A percentile compares a stretch with the other conserved stretches of the same genome.
These are phyloP conservation scores for Verticillium nubilum DNA, from an alignment of 2,329 filamentous ascomycete species.

Conservation along the genomic window DNA sequence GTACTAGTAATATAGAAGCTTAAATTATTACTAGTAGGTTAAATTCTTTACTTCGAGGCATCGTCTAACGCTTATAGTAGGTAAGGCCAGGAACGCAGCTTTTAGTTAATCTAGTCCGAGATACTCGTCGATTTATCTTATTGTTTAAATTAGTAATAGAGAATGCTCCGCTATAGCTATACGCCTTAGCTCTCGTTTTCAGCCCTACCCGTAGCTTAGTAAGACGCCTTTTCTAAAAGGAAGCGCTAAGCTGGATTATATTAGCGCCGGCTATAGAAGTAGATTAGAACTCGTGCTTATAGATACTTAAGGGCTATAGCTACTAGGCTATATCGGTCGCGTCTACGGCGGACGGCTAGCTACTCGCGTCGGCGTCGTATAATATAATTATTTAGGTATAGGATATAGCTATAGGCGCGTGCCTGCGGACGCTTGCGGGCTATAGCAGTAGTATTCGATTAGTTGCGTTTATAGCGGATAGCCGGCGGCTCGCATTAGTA, in stretches of 20 bases:
- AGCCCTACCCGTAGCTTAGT: slow-evolving; percentile 18
- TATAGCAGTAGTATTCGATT: neutral
- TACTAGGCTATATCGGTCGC: slow-evolving; percentile 6
- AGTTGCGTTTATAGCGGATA: slow-evolving; percentile 14
- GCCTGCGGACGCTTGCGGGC: too few species aligned
- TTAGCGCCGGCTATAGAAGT: neutral
- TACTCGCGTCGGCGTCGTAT: neutral
- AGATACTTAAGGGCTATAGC: slow-evolving; percentile 13
- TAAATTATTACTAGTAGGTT: too few species aligned
- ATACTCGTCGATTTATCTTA: slow-evolving; percentile 23
- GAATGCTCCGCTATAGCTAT: slow-evolving; percentile 23
- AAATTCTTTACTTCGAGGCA: too few species aligned
- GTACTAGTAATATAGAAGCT: too few species aligned
- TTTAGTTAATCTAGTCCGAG: slow-evolving; percentile 10
- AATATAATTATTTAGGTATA: too few species aligned
- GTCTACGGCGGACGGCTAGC: slow-evolving; percentile 8
- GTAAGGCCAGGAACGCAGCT: too few species aligned
- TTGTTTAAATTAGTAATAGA: slow-evolving; percentile 19
- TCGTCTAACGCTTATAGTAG: too few species aligned
- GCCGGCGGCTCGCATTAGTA: slow-evolving; percentile 10
- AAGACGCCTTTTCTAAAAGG: slow-evolving; percentile 6
- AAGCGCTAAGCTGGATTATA: slow-evolving; percentile 14
- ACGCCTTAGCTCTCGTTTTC: slow-evolving; percentile 26
- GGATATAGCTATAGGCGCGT: too few species aligned
- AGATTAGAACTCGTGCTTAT: slow-evolving; percentile 3